Evolutionary conservation across 768 basidiomycete species (phyloP), one percentile per base, ranked within the genome.

Genomic region (Gelatoporia subvermispora): DNA sequence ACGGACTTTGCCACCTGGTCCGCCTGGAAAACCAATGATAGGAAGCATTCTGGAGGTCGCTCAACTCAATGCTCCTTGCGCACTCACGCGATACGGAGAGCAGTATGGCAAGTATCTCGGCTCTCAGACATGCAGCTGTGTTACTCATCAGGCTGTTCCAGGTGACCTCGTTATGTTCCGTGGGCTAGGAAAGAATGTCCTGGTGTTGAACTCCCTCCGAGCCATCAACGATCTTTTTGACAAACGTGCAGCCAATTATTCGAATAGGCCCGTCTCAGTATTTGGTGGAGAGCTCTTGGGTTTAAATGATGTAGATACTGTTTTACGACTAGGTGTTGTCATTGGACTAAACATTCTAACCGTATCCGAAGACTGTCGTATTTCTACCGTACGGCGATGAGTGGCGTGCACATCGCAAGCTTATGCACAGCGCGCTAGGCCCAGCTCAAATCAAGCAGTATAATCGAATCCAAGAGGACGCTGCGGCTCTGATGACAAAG

Each of bases 221-320:
- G 63, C 60, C 4, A 69, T 65, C 1, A 62, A 54, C 15, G 72
- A 74, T 1, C 57, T 74, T 0, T 64, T 74, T 25, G 67, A 70
- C 18, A 74, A 71, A 51, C 55, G 66, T 36, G 67, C 69, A 0
- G 43, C 63, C 8, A 66, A 66, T 17, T 74, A 73, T 54, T 72
- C 72, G 1, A 65, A 67, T 53, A 49, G 64, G 43, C 37, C 37
- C 8, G 37, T 38, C 8, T 20, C 20, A 5, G 15, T n/a, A 8
- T 38, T 20, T n/a, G 37, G 37, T 16, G n/a, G 37, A 7, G 37
- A 20, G 16, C 37, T 38, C 16, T 31, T 31, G 13, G 28, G 28
- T 13, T 31, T 31, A 13, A 31, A 31, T 31, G 28, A 31, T 31
- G 28, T 31, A 31, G n/a, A n/a, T n/a, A n/a, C n/a, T n/a, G n/a